These are phyloP conservation scores for Cyclotella atomus DNA, from an alignment of 108 stramenopile species.

Conservation along the genomic window DNA sequence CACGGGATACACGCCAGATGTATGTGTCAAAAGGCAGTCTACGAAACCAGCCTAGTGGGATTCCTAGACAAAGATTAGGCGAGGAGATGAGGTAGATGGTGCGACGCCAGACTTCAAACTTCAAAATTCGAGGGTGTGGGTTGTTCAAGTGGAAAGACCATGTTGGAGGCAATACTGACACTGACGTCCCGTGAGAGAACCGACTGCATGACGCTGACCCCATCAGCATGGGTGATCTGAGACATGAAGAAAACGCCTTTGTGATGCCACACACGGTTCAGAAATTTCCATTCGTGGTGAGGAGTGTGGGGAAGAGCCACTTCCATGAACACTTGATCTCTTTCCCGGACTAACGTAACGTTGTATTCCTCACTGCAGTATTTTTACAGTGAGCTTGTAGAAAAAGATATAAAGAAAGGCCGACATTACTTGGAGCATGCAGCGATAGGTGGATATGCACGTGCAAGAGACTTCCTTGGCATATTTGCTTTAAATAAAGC, in stretches of 20 bases:
- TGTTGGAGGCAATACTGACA: not conserved
- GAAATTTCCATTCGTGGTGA: not conserved
- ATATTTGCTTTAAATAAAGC: no score
- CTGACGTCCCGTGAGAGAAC: not conserved
- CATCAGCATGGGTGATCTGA: not conserved
- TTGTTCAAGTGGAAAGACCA: conserved; percentile 4
- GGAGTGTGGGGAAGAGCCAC: no score
- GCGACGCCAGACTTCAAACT: not conserved
- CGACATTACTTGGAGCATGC: no score
- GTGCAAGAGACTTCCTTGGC: no score
- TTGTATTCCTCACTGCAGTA: not conserved
- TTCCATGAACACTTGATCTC: conserved; percentile 3
- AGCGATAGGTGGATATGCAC: no score
- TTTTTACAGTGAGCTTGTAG: no score
- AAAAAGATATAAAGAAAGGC: no score
- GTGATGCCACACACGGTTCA: not conserved
- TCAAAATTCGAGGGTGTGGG: not conserved
- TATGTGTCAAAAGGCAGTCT: not conserved
- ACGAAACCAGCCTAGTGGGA: not conserved
- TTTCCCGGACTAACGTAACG: not conserved
- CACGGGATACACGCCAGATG: not conserved
- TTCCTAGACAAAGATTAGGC: not conserved
- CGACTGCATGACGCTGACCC: not conserved
- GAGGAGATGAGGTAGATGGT: not conserved
- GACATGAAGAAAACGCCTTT: not conserved